A percentile compares a stretch with the other conserved stretches of the same genome.
These are phyloP conservation scores for Cytospora piceicola DNA, from an alignment of 2,329 filamentous ascomycete genomes.

Conservation along the genomic window DNA sequence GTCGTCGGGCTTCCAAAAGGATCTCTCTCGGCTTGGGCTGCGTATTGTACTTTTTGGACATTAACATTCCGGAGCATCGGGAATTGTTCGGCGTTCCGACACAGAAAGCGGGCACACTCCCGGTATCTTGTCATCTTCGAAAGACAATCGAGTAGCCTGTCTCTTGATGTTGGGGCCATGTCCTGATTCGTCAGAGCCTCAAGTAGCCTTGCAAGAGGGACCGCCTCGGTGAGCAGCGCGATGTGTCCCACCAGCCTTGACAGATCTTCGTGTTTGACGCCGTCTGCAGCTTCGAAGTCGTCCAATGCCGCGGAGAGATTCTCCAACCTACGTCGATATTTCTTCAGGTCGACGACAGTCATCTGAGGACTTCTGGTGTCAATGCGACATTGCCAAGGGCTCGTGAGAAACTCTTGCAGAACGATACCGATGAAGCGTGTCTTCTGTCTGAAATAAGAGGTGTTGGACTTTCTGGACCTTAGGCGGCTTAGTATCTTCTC, in stretches of 20 bases:
- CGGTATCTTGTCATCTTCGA: constrained; percentile 44
- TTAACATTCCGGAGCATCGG: constrained; percentile 38
- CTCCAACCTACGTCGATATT: background rate
- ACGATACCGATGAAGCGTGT: constrained; percentile 3
- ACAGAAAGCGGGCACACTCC: constrained; percentile 41
- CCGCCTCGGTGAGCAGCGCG: background rate
- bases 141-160: constrained; percentile 33
- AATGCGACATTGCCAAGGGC: background rate
- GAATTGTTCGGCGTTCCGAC: constrained; percentile 39
- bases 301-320: background rate
- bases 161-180: background rate
- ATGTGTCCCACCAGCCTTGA: constrained; percentile 4
- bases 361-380: background rate
- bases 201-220: constrained; percentile 7
- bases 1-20: background rate
- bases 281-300: background rate
- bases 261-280: background rate
- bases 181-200: background rate
- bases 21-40: background rate
- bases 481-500: constrained; percentile 16
- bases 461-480: background rate
- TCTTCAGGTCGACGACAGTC: background rate
- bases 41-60: constrained; percentile 35
- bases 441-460: background rate
- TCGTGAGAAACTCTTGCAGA: constrained; percentile 8